Conservation (phyloP, 225 moss, liverwort and hornwort species). For the Physcomitrium patens region DNA sequence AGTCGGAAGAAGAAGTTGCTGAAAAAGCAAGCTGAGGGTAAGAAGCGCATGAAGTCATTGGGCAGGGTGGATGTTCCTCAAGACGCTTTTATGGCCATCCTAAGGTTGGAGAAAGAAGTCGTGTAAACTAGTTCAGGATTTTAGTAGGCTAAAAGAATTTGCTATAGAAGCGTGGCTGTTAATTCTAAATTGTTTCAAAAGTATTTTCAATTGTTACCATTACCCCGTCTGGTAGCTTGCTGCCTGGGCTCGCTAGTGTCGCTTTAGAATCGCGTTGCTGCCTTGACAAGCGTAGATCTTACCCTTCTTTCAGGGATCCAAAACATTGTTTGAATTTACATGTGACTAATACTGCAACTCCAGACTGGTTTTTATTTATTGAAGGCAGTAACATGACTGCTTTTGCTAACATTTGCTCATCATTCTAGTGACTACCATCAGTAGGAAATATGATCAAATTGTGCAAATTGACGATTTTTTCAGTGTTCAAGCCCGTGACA, state of each 20-base stretch:
- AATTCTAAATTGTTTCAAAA: slow-evolving; percentile 12
- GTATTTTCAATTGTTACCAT: slow-evolving; percentile 19
- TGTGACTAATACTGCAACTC: background rate
- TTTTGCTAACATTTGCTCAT: too few species aligned
- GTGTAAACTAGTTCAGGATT: slow-evolving; percentile 55
- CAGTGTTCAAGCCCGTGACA: too few species aligned
- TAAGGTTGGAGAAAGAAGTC: slow-evolving; percentile 96
- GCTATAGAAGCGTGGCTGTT: slow-evolving; percentile 37
- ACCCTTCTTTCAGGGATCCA: background rate
- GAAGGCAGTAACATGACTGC: too few species aligned
- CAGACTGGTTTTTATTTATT: too few species aligned
- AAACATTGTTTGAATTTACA: background rate
- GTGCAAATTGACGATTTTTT: too few species aligned
- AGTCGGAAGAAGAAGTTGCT: slow-evolving; percentile 89
- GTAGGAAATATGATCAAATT: too few species aligned
- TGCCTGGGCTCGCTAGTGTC: background rate
- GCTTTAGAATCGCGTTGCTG: background rate
- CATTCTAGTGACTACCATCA: too few species aligned
- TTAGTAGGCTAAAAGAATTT: background rate
- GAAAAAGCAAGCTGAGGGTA: slow-evolving; percentile 96
- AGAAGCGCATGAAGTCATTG: slow-evolving; percentile 98
- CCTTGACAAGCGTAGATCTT: background rate
- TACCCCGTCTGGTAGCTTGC: background rate
- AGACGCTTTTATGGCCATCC: slow-evolving; percentile 98
- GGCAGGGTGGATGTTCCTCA: slow-evolving; percentile 97